Evolutionary conservation across 768 basidiomycete species (phyloP).

Genomic region (Boletus vermiculosoides): DNA sequence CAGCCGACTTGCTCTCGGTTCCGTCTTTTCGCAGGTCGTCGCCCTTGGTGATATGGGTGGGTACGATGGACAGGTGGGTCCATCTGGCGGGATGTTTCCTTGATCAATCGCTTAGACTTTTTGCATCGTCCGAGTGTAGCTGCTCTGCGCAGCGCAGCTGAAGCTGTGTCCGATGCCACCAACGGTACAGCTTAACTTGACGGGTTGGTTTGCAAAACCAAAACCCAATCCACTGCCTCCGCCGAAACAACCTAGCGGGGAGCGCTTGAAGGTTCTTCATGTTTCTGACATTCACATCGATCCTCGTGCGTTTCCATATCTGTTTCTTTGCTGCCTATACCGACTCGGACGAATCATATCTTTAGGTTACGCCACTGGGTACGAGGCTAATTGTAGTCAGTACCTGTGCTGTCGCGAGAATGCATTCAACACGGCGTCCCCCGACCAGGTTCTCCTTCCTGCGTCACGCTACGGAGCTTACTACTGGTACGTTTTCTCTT

Average conservation of each 20-base stretch:
- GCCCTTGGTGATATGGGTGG: conserved; percentile 47
- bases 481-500: conserved; percentile 5
- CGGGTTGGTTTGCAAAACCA: conserved; percentile 50
- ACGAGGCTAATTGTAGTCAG: conserved; percentile 67
- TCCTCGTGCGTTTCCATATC: conserved; percentile 37
- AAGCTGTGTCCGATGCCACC: conserved; percentile 39
- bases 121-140: not conserved
- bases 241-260: conserved; percentile 41
- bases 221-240: conserved; percentile 47
- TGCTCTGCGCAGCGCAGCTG: conserved; percentile 40
- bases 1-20: conserved; percentile 38
- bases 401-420: conserved; percentile 62
- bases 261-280: conserved; percentile 49
- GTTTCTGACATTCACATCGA: conserved; percentile 52
- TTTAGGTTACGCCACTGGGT: conserved; percentile 62
- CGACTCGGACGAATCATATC: not conserved
- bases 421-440: conserved; percentile 45
- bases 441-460: conserved; percentile 45
- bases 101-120: not conserved
- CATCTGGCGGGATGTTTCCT: not conserved
- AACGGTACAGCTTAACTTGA: conserved; percentile 43
- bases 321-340: no score
- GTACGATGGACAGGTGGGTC: conserved; percentile 47
- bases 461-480: conserved; percentile 63
- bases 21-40: conserved; percentile 47